phyloP scores from a whole-genome alignment of 2,329 filamentous ascomycete species.

The Metarhizium album region DNA sequence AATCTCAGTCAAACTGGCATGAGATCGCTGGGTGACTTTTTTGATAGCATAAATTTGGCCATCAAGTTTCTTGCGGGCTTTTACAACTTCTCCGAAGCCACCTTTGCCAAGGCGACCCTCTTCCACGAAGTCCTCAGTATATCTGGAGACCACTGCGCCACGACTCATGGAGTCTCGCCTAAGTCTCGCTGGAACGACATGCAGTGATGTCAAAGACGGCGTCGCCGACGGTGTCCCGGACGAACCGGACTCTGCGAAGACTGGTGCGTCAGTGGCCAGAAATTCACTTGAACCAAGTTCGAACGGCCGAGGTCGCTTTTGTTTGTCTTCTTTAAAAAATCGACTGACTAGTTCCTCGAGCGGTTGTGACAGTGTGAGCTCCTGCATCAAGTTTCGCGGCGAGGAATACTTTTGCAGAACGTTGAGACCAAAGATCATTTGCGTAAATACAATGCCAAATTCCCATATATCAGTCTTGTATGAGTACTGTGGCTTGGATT shows the following conservation, averaged over 20 bases:
- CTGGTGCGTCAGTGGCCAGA: constrained; percentile 51
- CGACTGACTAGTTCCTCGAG: constrained; percentile 71
- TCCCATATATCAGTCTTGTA: constrained; percentile 92
- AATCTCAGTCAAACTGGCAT: constrained; percentile 69
- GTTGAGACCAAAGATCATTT: constrained; percentile 86
- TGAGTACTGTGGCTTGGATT: constrained; percentile 51
- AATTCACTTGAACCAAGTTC: constrained; percentile 56
- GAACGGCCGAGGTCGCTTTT: constrained; percentile 76
- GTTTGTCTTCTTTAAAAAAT: constrained; percentile 76
- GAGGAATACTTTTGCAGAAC: constrained; percentile 68
- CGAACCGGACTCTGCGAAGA: constrained; percentile 36
- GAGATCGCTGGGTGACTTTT: constrained; percentile 78
- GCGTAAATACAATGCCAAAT: constrained; percentile 78
- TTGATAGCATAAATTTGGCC: constrained; percentile 93
- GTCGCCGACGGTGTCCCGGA: constrained; percentile 27
- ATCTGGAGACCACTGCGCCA: constrained; percentile 53
- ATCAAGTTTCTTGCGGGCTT: constrained; percentile 88
- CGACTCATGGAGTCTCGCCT: constrained; percentile 53
- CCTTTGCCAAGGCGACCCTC: constrained; percentile 83
- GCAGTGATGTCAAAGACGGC: constrained; percentile 32
- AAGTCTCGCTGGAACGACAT: constrained; percentile 34
- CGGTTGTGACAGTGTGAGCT: constrained; percentile 60
- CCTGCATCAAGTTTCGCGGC: constrained; percentile 61
- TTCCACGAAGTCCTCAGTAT: constrained; percentile 82
- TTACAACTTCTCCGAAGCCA: constrained; percentile 92